Percentiles rank a stretch among this genome's conserved stretches.
phyloP scores from a whole-genome alignment of 148 eudicot genomes.

The Camellia sinensis region DNA sequence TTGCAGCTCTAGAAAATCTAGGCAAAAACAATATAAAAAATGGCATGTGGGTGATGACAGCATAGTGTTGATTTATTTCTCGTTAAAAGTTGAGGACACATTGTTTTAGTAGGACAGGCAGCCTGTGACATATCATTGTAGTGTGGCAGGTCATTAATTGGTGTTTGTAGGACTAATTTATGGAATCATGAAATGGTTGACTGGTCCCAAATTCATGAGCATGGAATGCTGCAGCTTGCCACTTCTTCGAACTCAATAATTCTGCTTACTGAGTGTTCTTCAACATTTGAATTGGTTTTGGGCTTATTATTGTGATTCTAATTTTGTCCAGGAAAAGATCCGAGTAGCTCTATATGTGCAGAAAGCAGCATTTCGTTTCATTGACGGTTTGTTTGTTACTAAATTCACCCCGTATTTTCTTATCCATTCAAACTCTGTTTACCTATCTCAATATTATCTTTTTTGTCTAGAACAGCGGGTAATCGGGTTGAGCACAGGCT shows the following conservation, averaged over 20 bases:
- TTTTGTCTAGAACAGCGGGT: conserved; percentile 39
- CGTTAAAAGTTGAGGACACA: too few relatives aligned
- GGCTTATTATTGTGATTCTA: not conserved
- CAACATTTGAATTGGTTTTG: not conserved
- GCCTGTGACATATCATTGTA: too few relatives aligned
- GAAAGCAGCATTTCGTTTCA: conserved; percentile 76
- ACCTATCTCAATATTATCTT: conserved; percentile 2
- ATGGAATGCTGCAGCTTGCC: not conserved
- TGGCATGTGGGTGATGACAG: too few relatives aligned
- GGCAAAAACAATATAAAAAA: too few relatives aligned
- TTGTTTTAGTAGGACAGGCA: too few relatives aligned
- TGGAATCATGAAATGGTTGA: too few relatives aligned
- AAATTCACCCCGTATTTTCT: not conserved
- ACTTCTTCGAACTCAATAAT: too few relatives aligned
- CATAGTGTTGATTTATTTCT: too few relatives aligned
- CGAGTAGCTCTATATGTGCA: conserved; percentile 76
- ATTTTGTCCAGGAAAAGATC: conserved; percentile 62
- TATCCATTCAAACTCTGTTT: not conserved
- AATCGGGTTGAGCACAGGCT: conserved; percentile 28
- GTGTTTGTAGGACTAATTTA: too few relatives aligned
- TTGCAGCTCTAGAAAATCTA: too few relatives aligned
- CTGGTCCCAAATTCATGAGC: too few relatives aligned
- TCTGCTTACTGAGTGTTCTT: not conserved
- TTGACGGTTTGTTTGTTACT: conserved; percentile 47
- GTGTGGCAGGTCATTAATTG: too few relatives aligned